A percentile compares a stretch with the other conserved stretches of the same genome.
phyloP scores from a whole-genome alignment of 441 rosid species.

The Geranium incanum region DNA sequence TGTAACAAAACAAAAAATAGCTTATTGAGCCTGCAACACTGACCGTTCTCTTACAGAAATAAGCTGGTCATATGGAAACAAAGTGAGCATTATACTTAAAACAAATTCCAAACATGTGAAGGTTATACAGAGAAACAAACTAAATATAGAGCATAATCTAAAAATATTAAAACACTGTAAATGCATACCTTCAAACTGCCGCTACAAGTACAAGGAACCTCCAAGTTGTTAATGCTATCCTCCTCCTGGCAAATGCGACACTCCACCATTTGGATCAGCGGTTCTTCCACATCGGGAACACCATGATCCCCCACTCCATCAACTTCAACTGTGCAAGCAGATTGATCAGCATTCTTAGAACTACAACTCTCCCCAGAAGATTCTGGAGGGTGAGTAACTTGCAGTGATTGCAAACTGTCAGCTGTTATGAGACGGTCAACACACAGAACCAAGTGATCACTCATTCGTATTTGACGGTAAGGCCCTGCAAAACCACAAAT shows the following conservation, averaged over 20 bases:
- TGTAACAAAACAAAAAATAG: neutral
- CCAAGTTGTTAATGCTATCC: constrained; percentile 48
- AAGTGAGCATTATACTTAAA: neutral
- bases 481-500: constrained; percentile 23
- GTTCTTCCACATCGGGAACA: constrained; percentile 38
- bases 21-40: neutral
- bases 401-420: constrained; percentile 36
- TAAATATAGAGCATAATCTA: neutral
- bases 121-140: neutral
- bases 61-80: neutral
- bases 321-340: constrained; percentile 35
- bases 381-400: constrained; percentile 29
- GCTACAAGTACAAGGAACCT: constrained; percentile 64
- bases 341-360: constrained; percentile 32
- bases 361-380: constrained; percentile 45
- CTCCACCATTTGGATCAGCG: constrained; percentile 55
- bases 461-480: constrained; percentile 30
- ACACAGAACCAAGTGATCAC: constrained; percentile 50
- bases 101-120: neutral
- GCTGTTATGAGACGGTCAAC: constrained; percentile 45
- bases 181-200: constrained; percentile 62
- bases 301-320: constrained; percentile 27
- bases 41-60: neutral
- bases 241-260: constrained; percentile 79
- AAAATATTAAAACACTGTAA: neutral